Conservation (phyloP, 116 monocot genomes). For the Posidonia oceanica region DNA sequence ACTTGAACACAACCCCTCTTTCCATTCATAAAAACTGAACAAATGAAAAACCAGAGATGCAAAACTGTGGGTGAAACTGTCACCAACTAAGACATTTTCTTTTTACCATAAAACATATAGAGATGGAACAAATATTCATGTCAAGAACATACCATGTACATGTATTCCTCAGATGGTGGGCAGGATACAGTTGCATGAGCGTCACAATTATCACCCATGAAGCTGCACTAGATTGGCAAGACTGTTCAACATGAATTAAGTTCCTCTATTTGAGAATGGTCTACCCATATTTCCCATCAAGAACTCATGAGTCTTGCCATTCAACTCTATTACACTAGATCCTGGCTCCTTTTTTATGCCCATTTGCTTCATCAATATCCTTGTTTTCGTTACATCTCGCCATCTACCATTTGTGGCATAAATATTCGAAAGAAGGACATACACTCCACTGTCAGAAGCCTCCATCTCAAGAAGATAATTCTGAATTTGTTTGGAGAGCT, state of each 20-base stretch:
- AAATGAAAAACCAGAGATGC: no score
- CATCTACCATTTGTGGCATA: slow-evolving; percentile 49
- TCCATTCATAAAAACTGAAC: no score
- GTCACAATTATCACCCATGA: not conserved
- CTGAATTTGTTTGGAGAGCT: slow-evolving; percentile 24
- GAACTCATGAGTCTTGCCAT: slow-evolving; percentile 9
- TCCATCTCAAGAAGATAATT: slow-evolving; percentile 26
- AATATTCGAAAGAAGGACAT: slow-evolving; percentile 63
- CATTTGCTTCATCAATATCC: slow-evolving; percentile 50
- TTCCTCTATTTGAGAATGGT: slow-evolving; percentile 6
- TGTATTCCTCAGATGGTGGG: no score
- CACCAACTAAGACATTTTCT: no score
- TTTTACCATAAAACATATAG: no score
- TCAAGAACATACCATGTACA: no score
- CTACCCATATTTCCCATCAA: slow-evolving; percentile 6
- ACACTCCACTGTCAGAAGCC: slow-evolving; percentile 40
- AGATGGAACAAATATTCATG: no score
- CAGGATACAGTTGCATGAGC: no score
- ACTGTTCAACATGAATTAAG: not conserved
- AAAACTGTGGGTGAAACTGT: no score
- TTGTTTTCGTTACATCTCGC: slow-evolving; percentile 38
- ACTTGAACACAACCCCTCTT: no score
- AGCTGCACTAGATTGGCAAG: slow-evolving; percentile 3
- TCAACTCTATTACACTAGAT: slow-evolving; percentile 37
- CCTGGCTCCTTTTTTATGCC: slow-evolving; percentile 61